phyloP scores from a whole-genome alignment of 164 flowering plant species.

The Santalum album region DNA sequence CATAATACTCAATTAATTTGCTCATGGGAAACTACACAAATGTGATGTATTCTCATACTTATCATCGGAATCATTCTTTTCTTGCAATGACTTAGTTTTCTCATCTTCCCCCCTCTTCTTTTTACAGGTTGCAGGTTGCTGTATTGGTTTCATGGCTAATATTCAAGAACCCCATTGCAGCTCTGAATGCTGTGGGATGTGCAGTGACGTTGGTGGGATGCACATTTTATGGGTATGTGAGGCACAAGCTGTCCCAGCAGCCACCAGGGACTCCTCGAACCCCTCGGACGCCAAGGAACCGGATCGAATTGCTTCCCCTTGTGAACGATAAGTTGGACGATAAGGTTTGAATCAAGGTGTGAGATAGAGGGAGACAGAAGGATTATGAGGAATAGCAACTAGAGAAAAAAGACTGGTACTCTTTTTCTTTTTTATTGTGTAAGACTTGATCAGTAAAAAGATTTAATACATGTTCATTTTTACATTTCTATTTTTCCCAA shows the following conservation, averaged over 20 bases:
- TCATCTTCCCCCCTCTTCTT: neutral
- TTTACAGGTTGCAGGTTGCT: slow-evolving; percentile 88
- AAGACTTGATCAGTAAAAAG: neutral
- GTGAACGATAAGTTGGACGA: slow-evolving; percentile 84
- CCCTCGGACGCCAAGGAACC: slow-evolving; percentile 56
- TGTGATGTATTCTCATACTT: too few relatives aligned
- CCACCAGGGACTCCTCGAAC: slow-evolving; percentile 73
- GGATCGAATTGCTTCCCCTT: slow-evolving; percentile 67
- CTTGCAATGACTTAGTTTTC: neutral
- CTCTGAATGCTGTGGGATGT: slow-evolving; percentile 83
- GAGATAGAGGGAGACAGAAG: neutral
- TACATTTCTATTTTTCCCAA: neutral
- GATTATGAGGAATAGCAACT: neutral
- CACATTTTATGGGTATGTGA: slow-evolving; percentile 93
- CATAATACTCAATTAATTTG: too few relatives aligned
- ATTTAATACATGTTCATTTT: neutral
- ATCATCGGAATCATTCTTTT: neutral
- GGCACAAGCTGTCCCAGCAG: slow-evolving; percentile 77
- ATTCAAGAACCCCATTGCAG: slow-evolving; percentile 77
- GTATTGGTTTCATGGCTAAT: slow-evolving; percentile 85
- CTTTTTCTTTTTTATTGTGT: neutral
- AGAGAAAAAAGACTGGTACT: neutral
- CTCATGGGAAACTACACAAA: too few relatives aligned
- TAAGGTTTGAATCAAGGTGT: slow-evolving; percentile 35
- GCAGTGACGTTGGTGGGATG: slow-evolving; percentile 82